Evolutionary conservation across 345 rosid species (phyloP), one percentile per base, ranked within the genome.

Genomic region (Raphanus sativus): DNA sequence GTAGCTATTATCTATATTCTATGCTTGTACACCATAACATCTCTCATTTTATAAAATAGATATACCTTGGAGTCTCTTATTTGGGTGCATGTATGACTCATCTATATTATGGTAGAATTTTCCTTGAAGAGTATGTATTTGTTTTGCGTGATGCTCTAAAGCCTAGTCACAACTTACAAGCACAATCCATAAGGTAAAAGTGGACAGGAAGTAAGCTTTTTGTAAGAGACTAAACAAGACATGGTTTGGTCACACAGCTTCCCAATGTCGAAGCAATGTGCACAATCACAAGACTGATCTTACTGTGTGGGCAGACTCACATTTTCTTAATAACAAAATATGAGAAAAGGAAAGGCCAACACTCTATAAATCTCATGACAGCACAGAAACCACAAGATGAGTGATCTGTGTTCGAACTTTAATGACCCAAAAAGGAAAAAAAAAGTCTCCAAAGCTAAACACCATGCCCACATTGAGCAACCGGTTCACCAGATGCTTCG

Each of bases 401-500:
- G 34, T 28, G 17, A 61, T 13, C 10, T 4, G 25, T 8, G 4
- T 6, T 30, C 40, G 5, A 61, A 60, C 64, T 11, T 28, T 28
- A 58, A 24, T 58, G 62, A 24, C 3, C 28, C 26, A 56, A 56
- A 56, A 2, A 6, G 21, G 21, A 21, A 21, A 21, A 21, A 52
- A 16, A 8, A 16, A 1, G 17, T 16, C 10, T 54, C 30, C 24
- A 24, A 56, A 61, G 7, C 65, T 29, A 48, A 68, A 36, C 36
- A 68, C 55, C 54, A 52, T 12, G 58, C 40, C 74, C 12, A 17
- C 70, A 65, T 38, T 73, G 79, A 56, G 82, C 75, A 40, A 80
- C 72, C 11, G 75, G 67, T 54, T 74, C 82, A 11, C 74, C 75
- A 50, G 74, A 63, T 69, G 78, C 67, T 74, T 79, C 75, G 29